Evolutionary conservation across 257 asterid species (phyloP).

Genomic region (Nicotiana paniculata): DNA sequence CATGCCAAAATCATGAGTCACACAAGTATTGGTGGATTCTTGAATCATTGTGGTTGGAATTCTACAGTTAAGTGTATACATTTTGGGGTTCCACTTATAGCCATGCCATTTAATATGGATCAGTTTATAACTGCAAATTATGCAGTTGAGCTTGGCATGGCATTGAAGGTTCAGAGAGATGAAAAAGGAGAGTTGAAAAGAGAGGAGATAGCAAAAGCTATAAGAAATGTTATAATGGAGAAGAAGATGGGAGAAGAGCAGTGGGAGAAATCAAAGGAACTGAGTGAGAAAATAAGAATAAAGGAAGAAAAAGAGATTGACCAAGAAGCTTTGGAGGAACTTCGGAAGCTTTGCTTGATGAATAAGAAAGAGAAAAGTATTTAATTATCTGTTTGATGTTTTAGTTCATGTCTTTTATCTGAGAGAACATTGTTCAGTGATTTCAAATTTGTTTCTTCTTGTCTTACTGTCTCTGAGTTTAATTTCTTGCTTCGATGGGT

Average conservation of each 20-base stretch:
- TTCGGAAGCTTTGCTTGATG: neutral
- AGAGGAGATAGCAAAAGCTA: constrained; percentile 6
- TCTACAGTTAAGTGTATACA: neutral
- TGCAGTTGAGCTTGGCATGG: constrained; percentile 3
- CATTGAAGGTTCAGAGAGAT: neutral
- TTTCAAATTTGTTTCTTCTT: too few species aligned
- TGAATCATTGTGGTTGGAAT: constrained; percentile 20
- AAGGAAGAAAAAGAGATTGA: constrained; percentile 7
- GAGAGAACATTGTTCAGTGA: too few species aligned
- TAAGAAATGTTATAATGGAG: constrained; percentile 2
- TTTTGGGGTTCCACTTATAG: constrained; percentile 6
- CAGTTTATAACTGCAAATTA: constrained; percentile 7
- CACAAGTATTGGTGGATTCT: constrained; percentile 3
- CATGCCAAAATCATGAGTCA: neutral
- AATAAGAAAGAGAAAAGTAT: neutral
- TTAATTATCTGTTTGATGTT: too few species aligned
- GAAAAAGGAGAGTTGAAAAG: neutral
- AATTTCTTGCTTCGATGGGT: too few species aligned
- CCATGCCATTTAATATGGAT: constrained; percentile 6
- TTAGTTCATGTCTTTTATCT: too few species aligned
- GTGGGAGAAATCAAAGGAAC: neutral
- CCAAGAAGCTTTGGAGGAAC: neutral
- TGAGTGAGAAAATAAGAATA: neutral
- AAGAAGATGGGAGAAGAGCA: neutral
- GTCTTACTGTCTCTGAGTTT: too few species aligned